These are phyloP conservation scores for Aspergillus glaucus DNA, from an alignment of 2,329 filamentous ascomycete species.

Conservation along the genomic window DNA sequence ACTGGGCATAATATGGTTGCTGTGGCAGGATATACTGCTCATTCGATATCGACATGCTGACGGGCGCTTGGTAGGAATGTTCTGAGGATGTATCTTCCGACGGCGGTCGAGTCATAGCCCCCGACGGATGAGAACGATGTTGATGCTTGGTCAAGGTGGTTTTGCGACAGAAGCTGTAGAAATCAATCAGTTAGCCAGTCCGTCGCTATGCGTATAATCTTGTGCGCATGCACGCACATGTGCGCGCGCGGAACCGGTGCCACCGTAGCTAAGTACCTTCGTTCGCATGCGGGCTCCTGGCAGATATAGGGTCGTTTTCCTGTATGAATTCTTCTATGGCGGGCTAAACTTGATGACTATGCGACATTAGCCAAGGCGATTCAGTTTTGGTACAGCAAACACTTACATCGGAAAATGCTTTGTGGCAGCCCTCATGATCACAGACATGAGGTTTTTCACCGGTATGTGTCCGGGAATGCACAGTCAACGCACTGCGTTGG, in stretches of 20 bases:
- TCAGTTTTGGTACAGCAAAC: not conserved
- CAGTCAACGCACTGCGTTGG: conserved; percentile 43
- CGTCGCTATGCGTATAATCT: not conserved
- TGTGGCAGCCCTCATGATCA: conserved; percentile 37
- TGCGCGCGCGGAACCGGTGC: not conserved
- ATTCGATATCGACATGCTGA: conserved; percentile 23
- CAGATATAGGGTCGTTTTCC: conserved; percentile 37
- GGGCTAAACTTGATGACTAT: conserved; percentile 36
- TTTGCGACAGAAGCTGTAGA: conserved; percentile 34
- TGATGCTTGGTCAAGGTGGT: conserved; percentile 38
- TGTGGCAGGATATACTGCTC: conserved; percentile 32
- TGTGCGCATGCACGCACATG: not conserved
- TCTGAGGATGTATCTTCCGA: conserved; percentile 33
- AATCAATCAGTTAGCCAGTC: no score
- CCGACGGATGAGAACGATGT: conserved; percentile 33
- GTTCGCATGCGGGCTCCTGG: conserved; percentile 34
- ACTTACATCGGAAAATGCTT: conserved; percentile 41
- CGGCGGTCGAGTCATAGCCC: conserved; percentile 26
- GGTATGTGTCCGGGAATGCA: conserved; percentile 40
- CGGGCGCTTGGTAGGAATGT: conserved; percentile 28
- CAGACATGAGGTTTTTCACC: conserved; percentile 41
- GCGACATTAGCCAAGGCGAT: conserved; percentile 5
- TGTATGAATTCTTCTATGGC: conserved; percentile 35
- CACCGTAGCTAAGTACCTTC: conserved; percentile 23
- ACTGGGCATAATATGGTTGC: conserved; percentile 29